These are phyloP conservation scores for Phytophthora lateralis DNA, from an alignment of 352 stramenopile genomes.

Conservation along the genomic window DNA sequence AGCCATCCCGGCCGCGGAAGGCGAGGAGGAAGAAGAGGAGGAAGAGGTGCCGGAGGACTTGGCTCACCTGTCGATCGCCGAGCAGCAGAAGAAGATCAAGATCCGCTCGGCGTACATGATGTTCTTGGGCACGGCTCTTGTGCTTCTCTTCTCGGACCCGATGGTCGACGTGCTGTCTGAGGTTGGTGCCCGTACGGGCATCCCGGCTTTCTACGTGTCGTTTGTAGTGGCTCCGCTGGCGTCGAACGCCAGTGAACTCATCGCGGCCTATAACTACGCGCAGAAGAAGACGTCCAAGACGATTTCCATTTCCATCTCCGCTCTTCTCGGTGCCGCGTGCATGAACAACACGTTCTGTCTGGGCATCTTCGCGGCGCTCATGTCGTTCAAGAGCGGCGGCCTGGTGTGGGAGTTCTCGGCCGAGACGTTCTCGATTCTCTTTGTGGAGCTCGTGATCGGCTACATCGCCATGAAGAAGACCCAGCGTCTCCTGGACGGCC, in stretches of 20 bases:
- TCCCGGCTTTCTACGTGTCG: constrained; percentile 98
- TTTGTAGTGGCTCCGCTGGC: constrained; percentile 97
- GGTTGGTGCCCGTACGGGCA: constrained; percentile 88
- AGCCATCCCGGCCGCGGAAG: constrained; percentile 51
- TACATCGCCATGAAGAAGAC: constrained; percentile 87
- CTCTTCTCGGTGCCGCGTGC: constrained; percentile 94
- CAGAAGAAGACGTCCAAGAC: constrained; percentile 98
- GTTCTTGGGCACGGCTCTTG: constrained; percentile 92
- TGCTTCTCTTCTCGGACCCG: constrained; percentile 97
- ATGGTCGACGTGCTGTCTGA: constrained; percentile 98
- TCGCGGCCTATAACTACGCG: constrained; percentile 97
- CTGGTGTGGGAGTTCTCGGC: constrained; percentile 98
- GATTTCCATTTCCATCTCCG: constrained; percentile 95
- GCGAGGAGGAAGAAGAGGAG: constrained; percentile 91
- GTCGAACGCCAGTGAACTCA: constrained; percentile 98
- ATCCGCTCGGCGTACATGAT: constrained; percentile 94
- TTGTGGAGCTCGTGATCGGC: constrained; percentile 93
- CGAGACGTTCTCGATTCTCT: constrained; percentile 96
- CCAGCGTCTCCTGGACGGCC: constrained; percentile 83
- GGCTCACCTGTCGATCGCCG: constrained; percentile 91
- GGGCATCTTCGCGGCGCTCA: constrained; percentile 97
- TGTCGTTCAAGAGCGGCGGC: constrained; percentile 91
- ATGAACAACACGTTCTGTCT: constrained; percentile 99
- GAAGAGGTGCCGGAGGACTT: constrained; percentile 96
- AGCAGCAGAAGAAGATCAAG: constrained; percentile 97